Conservation (phyloP, 768 basidiomycete species). For the Calocybe cyanea region DNA sequence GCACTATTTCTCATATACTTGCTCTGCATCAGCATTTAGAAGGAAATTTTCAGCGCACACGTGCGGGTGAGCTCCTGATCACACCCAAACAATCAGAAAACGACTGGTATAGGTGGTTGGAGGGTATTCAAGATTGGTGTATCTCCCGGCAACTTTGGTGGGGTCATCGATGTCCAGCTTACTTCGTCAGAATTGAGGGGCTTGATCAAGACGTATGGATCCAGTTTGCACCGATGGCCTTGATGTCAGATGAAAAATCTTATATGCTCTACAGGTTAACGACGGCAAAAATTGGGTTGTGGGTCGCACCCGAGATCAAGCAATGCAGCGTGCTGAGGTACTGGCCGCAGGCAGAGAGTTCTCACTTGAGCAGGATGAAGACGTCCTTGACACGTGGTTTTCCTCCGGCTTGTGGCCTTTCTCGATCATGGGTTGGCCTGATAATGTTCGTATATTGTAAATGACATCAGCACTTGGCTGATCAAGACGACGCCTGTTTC, state of each 20-base stretch:
- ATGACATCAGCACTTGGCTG: neutral
- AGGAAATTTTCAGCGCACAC: conserved; percentile 64
- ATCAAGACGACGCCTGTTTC: neutral
- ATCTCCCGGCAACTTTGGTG: conserved; percentile 99
- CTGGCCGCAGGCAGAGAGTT: conserved; percentile 68
- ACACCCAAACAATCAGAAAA: conserved; percentile 81
- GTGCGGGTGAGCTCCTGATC: conserved; percentile 82
- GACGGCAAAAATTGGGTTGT: conserved; percentile 91
- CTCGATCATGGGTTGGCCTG: conserved; percentile 96
- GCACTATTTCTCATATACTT: neutral
- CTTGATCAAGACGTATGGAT: conserved; percentile 58
- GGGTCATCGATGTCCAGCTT: conserved; percentile 96
- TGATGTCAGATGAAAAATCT: no score
- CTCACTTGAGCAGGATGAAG: conserved; percentile 87
- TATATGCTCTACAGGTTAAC: conserved; percentile 35
- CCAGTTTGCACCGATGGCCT: neutral
- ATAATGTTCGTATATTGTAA: conserved; percentile 51
- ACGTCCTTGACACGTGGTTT: conserved; percentile 99
- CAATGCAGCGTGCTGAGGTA: conserved; percentile 65
- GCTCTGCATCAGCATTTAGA: neutral
- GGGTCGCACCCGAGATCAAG: conserved; percentile 75
- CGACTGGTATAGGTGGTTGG: conserved; percentile 97
- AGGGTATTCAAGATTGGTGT: conserved; percentile 97
- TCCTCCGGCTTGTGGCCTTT: conserved; percentile 97
- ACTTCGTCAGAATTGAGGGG: conserved; percentile 85